phyloP scores from a whole-genome alignment of 2,329 filamentous ascomycete species.

The Sporothrix variecibatus region DNA sequence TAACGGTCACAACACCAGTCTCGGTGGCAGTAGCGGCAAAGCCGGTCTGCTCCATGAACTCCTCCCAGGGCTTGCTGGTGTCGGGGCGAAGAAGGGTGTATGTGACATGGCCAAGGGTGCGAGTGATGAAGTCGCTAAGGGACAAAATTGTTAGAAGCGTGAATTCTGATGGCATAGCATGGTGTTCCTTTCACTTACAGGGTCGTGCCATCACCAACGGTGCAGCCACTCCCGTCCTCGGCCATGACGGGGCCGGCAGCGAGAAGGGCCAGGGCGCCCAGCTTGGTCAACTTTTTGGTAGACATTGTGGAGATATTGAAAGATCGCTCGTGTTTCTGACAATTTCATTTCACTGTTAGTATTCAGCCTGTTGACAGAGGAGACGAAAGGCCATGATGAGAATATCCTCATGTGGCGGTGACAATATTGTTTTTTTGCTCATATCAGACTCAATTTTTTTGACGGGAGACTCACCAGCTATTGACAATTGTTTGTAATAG shows the following conservation, averaged over 20 bases:
- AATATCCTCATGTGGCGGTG: background rate
- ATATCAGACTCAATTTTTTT: too few relatives aligned
- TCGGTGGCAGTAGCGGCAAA: background rate
- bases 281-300: background rate
- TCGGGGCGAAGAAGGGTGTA: constrained; percentile 5
- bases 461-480: background rate
- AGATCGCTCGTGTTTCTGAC: background rate
- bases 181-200: background rate
- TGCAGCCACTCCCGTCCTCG: background rate
- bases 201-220: background rate
- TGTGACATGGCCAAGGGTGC: constrained; percentile 1
- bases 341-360: background rate
- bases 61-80: background rate
- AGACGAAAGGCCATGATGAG: background rate
- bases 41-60: background rate
- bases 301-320: background rate
- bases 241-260: background rate
- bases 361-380: background rate
- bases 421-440: background rate
- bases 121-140: background rate
- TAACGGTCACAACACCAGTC: background rate
- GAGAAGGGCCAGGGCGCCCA: constrained; percentile 3
- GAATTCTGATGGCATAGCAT: background rate
- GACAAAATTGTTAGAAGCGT: background rate
- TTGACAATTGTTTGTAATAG: background rate